Conservation (phyloP, 2,329 filamentous ascomycete genomes). For the Colletotrichum coccodes region DNA sequence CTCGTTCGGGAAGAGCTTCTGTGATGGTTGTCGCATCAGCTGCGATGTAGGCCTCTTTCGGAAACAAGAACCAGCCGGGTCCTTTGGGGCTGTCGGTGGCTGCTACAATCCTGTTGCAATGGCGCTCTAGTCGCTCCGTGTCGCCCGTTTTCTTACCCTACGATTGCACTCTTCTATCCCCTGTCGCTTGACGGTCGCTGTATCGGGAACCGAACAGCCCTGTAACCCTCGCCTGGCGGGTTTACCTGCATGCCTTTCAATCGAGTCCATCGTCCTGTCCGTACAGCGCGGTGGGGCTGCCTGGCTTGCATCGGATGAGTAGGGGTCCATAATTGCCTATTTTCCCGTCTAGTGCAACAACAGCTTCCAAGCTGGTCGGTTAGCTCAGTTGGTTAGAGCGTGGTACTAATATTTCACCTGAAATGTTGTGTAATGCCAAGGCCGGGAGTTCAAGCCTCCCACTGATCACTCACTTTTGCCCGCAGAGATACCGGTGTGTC, state of each 20-base stretch:
- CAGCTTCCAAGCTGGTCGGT: not conserved
- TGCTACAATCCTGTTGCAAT: not conserved
- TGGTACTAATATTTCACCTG: slow-evolving; percentile 8
- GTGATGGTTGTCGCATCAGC: slow-evolving; percentile 6
- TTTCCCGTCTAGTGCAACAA: fast-evolving
- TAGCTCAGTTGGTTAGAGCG: slow-evolving; percentile 15
- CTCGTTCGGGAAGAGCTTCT: not conserved
- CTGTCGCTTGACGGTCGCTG: too few species aligned
- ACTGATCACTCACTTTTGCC: not conserved
- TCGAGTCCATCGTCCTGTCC: too few species aligned
- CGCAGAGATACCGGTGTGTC: too few species aligned
- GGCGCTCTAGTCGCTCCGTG: not conserved
- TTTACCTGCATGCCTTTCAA: too few species aligned
- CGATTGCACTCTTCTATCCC: too few species aligned
- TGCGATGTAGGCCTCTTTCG: not conserved
- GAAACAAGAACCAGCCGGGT: not conserved
- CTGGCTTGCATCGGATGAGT: not conserved
- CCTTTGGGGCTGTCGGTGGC: not conserved
- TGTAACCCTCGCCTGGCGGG: too few species aligned
- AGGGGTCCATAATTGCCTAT: not conserved
- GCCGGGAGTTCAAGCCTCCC: slow-evolving; percentile 13
- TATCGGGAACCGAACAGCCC: too few species aligned
- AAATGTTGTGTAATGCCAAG: slow-evolving; percentile 7
- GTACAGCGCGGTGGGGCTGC: too few species aligned
- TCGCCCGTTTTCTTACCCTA: too few species aligned